Conservation (phyloP, 2,329 filamentous ascomycete species). For the Emmonsiellopsis sp. region DNA sequence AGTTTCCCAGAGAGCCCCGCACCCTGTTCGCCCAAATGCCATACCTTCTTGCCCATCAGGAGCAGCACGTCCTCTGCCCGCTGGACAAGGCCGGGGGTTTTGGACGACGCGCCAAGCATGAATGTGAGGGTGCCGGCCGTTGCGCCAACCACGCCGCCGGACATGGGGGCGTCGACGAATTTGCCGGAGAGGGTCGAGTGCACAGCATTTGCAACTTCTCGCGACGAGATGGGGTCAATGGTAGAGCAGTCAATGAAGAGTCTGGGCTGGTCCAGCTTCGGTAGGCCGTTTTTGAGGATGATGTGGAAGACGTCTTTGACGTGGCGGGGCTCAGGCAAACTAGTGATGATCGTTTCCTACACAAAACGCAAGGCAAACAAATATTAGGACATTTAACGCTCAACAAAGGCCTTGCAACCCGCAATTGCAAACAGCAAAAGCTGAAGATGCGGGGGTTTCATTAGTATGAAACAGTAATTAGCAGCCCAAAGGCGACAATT, state of each 20-base stretch:
- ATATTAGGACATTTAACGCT: slow-evolving; percentile 9
- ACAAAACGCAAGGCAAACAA: slow-evolving; percentile 6
- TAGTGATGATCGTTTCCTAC: slow-evolving; percentile 79
- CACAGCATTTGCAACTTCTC: slow-evolving; percentile 63
- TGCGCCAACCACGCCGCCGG: slow-evolving; percentile 87
- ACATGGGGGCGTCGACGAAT: slow-evolving; percentile 95
- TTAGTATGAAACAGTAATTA: not conserved
- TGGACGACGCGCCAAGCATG: slow-evolving; percentile 68
- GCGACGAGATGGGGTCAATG: slow-evolving; percentile 82
- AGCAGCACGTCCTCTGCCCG: slow-evolving; percentile 60
- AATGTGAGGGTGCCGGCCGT: slow-evolving; percentile 82
- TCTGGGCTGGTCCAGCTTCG: slow-evolving; percentile 48
- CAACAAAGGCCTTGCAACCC: slow-evolving; percentile 2
- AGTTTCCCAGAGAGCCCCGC: slow-evolving; percentile 85
- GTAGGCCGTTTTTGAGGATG: slow-evolving; percentile 56
- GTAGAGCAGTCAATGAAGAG: slow-evolving; percentile 95
- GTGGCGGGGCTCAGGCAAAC: slow-evolving; percentile 79
- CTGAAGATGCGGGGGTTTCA: not conserved
- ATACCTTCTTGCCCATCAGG: slow-evolving; percentile 75
- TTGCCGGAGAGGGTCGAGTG: slow-evolving; percentile 56
- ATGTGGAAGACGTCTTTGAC: slow-evolving; percentile 72
- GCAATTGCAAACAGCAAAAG: not conserved
- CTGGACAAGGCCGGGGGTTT: slow-evolving; percentile 43
- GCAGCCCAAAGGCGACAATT: not conserved
- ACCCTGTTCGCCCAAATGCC: slow-evolving; percentile 78